Conservation (phyloP, 768 basidiomycete genomes). For the Lactarius sanguifluus region DNA sequence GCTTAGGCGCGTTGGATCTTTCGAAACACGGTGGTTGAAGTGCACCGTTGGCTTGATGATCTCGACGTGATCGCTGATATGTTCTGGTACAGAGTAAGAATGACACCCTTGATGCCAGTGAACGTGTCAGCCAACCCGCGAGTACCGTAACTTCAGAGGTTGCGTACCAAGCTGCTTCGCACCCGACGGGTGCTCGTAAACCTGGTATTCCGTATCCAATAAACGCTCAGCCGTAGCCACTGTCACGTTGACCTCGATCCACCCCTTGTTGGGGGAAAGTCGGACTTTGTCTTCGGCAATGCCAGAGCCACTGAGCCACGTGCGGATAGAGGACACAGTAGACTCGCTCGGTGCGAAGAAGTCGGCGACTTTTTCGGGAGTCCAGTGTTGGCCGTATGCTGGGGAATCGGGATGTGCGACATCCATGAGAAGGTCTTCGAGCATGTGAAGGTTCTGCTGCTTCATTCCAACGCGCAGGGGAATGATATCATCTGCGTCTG, state of each 20-base stretch:
- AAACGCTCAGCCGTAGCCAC: conserved; percentile 46
- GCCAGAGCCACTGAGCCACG: conserved; percentile 44
- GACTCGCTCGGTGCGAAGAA: conserved; percentile 43
- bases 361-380: conserved; percentile 39
- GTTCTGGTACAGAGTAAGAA: conserved; percentile 42
- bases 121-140: background rate
- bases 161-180: conserved; percentile 39
- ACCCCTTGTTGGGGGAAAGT: conserved; percentile 38
- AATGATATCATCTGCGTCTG: conserved; percentile 36
- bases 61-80: conserved; percentile 41
- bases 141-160: background rate
- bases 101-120: conserved; percentile 36
- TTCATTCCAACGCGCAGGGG: conserved; percentile 48
- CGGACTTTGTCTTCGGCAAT: conserved; percentile 39
- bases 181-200: conserved; percentile 41
- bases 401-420: conserved; percentile 48
- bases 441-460: conserved; percentile 42
- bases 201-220: conserved; percentile 43
- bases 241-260: conserved; percentile 44
- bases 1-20: background rate
- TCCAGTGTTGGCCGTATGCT: conserved; percentile 49
- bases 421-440: conserved; percentile 44
- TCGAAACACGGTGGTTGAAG: conserved; percentile 34
- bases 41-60: conserved; percentile 47
- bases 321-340: conserved; percentile 39